Evolutionary conservation across 306 rosid species (phyloP).

Genomic region (Vachellia pachyceras): DNA sequence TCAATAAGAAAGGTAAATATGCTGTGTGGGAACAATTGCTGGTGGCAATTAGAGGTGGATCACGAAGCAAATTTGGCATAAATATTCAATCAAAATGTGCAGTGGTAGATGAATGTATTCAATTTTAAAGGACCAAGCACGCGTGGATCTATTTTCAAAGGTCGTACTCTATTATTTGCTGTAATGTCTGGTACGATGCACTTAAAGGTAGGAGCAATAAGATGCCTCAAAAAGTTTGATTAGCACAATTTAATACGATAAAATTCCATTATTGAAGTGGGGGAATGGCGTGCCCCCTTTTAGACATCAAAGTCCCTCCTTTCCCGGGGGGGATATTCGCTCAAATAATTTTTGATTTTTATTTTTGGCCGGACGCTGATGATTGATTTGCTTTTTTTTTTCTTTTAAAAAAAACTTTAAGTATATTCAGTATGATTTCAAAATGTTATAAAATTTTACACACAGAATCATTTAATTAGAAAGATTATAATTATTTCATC

Average conservation of each 20-base stretch:
- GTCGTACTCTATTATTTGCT: not conserved
- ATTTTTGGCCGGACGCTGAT: too few species aligned
- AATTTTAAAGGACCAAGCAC: not conserved
- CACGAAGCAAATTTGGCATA: not conserved
- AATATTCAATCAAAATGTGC: not conserved
- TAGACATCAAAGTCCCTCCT: not conserved
- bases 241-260: not conserved
- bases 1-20: not conserved
- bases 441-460: too few species aligned
- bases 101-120: constrained; percentile 1
- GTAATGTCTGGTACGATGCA: not conserved
- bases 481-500: too few species aligned
- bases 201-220: not conserved
- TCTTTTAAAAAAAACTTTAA: too few species aligned
- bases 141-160: not conserved
- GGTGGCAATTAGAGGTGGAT: not conserved
- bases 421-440: too few species aligned
- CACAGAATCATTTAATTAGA: too few species aligned
- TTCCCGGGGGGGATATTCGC: not conserved
- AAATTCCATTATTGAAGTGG: not conserved
- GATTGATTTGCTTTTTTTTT: not conserved
- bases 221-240: not conserved
- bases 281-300: not conserved
- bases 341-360: not conserved
- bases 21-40: not conserved